Evolutionary conservation across 2,329 filamentous ascomycete species (phyloP), one percentile per base, ranked within the genome.

Genomic region (Chrysosporium queenslandicum): DNA sequence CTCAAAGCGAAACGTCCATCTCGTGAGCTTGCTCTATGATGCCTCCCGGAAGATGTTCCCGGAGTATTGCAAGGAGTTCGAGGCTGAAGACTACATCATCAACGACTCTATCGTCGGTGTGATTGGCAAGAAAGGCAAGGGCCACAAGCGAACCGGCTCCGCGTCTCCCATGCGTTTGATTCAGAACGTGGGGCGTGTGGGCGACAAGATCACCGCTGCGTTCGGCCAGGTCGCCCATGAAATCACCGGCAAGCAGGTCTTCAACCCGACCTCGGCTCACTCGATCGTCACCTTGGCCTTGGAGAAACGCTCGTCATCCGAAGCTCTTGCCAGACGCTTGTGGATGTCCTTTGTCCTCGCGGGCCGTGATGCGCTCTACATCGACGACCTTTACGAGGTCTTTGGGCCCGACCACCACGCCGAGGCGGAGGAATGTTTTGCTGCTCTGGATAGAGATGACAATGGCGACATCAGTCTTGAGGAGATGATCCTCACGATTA

Each of bases 341-440:
- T 97, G 92, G 92, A 94, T 96, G 87, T 96, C 90, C 0, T 94
- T 96, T 65, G 92, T 95, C 1, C 81, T 92, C 3, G 91, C 97
- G 68, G 89, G 88, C 60, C 83, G 83, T 54, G 87, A 96, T 37
- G 75, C 83, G 0, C 75, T 98, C 7, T 87, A 79, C 59, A 69
- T 79, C 7, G 88, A 95, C 3, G 92, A 98, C 64, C 78, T 98
- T 34, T 66, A 83, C 27, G 91, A 97, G 66, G 91, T 97, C 8
- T 82, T 98, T 54, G 91, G 91, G 1, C 72, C 79, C 0, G 79
- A 80, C 4, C 83, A 85, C 61, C 80, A 81, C 56, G 74, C 79
- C 0, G 87, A 95, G 57, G 92, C 92, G 1, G 86, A 92, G 54
- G 88, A 95, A 67, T 86, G 84, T 52, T 97, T 97, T 64, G 71